Conservation (phyloP, 805 yeast species). For the Metschnikowia henanensis region DNA sequence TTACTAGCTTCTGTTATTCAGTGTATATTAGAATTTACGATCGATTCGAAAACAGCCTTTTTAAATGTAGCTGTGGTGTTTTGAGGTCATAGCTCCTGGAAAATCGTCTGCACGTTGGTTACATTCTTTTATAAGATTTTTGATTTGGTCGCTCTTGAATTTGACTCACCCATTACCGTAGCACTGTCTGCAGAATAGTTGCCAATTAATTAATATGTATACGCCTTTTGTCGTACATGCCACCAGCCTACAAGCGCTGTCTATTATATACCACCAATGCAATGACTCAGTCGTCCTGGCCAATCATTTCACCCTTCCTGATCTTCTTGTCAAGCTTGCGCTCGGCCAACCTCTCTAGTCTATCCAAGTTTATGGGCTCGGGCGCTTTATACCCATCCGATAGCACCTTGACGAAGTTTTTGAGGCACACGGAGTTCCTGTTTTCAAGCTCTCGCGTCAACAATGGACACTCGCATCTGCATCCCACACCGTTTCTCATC, state of each 20-base stretch:
- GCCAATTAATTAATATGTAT: too few species aligned
- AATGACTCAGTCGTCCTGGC: conserved; percentile 3
- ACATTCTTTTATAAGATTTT: background rate
- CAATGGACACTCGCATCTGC: conserved; percentile 80
- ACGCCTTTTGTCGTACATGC: background rate
- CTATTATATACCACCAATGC: background rate
- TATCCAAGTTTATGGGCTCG: conserved; percentile 24
- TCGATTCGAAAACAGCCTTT: conserved; percentile 13
- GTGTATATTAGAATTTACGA: conserved; percentile 25
- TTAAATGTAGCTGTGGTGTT: background rate
- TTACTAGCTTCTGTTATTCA: conserved; percentile 22
- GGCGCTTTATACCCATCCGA: conserved; percentile 26
- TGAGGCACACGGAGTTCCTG: conserved; percentile 47
- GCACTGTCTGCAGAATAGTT: background rate
- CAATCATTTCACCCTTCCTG: conserved; percentile 19
- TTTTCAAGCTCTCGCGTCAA: conserved; percentile 55
- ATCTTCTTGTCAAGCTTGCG: conserved; percentile 22
- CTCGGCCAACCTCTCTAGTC: conserved; percentile 24
- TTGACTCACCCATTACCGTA: background rate
- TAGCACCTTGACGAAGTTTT: conserved; percentile 47
- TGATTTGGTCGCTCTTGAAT: too few species aligned
- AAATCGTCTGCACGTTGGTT: background rate
- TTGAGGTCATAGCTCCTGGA: background rate
- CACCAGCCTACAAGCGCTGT: background rate
- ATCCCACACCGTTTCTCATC: conserved; percentile 61